Evolutionary conservation across 768 basidiomycete species (phyloP).

Genomic region (Tulasnella sp.): DNA sequence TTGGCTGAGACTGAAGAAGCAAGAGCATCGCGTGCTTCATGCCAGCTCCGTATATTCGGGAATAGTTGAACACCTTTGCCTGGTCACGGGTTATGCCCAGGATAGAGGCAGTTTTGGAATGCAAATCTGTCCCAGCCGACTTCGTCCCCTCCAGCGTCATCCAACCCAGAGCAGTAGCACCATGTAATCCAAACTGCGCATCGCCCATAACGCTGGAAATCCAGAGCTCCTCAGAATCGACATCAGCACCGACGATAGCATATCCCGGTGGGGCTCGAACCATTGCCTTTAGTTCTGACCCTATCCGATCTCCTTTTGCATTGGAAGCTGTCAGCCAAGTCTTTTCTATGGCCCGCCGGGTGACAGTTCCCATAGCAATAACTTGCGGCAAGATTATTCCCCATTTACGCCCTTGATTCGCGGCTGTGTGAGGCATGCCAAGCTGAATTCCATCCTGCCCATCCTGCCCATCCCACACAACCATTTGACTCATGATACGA

Average conservation of each 20-base stretch:
- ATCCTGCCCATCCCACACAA: conserved; percentile 57
- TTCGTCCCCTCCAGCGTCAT: conserved; percentile 99
- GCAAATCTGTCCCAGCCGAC: conserved; percentile 83
- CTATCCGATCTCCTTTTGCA: conserved; percentile 94
- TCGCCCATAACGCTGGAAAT: conserved; percentile 98
- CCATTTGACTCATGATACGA: conserved; percentile 83
- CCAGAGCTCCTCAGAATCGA: conserved; percentile 98
- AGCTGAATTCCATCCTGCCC: conserved; percentile 34
- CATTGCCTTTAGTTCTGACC: conserved; percentile 97
- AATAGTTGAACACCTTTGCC: conserved; percentile 98
- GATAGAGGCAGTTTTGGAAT: conserved; percentile 91
- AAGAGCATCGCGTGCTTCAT: conserved; percentile 86
- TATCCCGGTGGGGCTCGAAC: conserved; percentile 88
- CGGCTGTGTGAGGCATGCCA: conserved; percentile 32
- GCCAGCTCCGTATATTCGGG: conserved; percentile 96
- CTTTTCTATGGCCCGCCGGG: conserved; percentile 91
- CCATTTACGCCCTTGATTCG: conserved; percentile 38
- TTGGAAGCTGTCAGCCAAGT: conserved; percentile 98
- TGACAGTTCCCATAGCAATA: conserved; percentile 97
- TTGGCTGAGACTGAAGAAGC: conserved; percentile 70
- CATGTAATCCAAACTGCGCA: conserved; percentile 92
- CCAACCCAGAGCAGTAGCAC: conserved; percentile 95
- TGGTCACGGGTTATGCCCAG: conserved; percentile 86
- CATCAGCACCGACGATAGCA: conserved; percentile 92
- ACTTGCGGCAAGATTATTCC: conserved; percentile 94